Evolutionary conservation across 1,284 basidiomycete species (phyloP).

Genomic region (Abortiporus biennis): DNA sequence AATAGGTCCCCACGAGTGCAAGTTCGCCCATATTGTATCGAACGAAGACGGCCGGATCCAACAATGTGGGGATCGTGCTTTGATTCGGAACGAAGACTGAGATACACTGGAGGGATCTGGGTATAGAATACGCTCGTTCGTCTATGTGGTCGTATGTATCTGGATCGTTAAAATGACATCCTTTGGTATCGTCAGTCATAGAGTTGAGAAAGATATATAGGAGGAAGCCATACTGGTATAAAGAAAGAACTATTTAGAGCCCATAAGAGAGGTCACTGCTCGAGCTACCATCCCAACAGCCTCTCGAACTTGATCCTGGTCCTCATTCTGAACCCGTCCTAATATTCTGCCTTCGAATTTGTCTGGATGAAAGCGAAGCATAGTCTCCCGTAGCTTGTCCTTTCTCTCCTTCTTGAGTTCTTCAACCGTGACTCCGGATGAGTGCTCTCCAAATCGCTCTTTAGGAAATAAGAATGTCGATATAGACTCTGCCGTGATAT

Average conservation of each 20-base stretch:
- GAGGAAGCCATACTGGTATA: too few species aligned
- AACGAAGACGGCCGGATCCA: not conserved
- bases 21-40: not conserved
- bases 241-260: conserved; percentile 3
- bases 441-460: not conserved
- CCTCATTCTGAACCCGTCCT: conserved; percentile 46
- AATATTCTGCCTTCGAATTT: conserved; percentile 77
- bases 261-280: conserved; percentile 20
- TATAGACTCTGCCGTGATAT: conserved; percentile 53
- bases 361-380: conserved; percentile 82
- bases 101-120: too few species aligned
- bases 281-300: conserved; percentile 65
- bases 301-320: conserved; percentile 67
- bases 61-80: too few species aligned
- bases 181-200: too few species aligned
- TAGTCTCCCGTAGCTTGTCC: conserved; percentile 64
- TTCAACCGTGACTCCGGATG: conserved; percentile 6
- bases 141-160: too few species aligned
- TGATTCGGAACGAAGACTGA: too few species aligned
- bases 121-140: too few species aligned
- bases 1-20: not conserved
- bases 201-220: too few species aligned
- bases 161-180: too few species aligned
- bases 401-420: conserved; percentile 34
- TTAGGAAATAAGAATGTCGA: conserved; percentile 44